Conservation (phyloP, 345 rosid species). For the Salix viminalis region DNA sequence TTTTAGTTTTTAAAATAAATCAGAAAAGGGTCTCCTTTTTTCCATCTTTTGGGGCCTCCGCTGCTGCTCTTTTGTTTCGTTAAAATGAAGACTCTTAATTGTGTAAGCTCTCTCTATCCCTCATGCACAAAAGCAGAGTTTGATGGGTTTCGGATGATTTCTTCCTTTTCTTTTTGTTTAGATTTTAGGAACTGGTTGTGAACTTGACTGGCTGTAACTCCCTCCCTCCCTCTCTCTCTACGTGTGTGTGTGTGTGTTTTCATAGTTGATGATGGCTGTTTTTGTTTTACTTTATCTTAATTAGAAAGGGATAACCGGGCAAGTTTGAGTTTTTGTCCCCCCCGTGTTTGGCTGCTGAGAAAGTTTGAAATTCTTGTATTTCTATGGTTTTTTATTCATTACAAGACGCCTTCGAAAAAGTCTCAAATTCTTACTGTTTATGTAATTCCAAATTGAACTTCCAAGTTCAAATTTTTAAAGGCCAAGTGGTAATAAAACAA, state of each 20-base stretch:
- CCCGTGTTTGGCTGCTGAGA: background rate
- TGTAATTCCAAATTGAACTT: background rate
- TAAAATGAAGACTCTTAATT: conserved; percentile 34
- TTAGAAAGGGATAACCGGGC: background rate
- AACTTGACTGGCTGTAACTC: conserved; percentile 3
- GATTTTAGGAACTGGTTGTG: background rate
- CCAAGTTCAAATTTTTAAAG: background rate
- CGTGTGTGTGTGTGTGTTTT: background rate
- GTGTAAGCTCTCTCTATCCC: conserved; percentile 26
- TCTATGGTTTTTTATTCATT: too few species aligned
- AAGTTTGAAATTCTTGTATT: background rate
- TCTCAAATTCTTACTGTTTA: too few species aligned
- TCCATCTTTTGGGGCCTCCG: background rate
- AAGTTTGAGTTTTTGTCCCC: background rate
- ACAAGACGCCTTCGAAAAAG: background rate
- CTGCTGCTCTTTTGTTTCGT: background rate
- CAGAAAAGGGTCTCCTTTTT: background rate
- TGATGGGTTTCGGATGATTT: background rate
- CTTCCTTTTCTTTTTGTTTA: background rate
- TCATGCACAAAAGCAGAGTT: background rate
- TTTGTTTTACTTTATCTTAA: background rate
- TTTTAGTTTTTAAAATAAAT: background rate
- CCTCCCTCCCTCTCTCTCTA: background rate
- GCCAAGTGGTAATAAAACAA: background rate
- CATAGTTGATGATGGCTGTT: background rate